Evolutionary conservation across 179 eudicot species (phyloP).

Genomic region (Silene vulgaris): DNA sequence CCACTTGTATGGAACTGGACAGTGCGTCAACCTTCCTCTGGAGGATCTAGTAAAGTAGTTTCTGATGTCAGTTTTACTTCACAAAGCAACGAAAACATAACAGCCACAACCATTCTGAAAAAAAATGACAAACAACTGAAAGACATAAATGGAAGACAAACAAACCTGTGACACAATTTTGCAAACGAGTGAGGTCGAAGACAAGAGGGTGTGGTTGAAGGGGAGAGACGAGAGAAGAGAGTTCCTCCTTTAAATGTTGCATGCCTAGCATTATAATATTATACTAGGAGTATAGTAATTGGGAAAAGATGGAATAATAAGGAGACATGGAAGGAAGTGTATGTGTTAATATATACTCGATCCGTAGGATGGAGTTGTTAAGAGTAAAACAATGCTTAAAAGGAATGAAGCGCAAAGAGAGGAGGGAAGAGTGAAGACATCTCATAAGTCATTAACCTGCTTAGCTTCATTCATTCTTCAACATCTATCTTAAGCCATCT

Average conservation of each 20-base stretch:
- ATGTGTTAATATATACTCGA: no score
- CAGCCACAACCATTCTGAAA: background rate
- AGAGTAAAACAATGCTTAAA: slow-evolving; percentile 23
- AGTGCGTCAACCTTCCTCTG: slow-evolving; percentile 70
- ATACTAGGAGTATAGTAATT: no score
- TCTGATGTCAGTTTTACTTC: background rate
- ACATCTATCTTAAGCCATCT: slow-evolving; percentile 35
- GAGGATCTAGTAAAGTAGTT: slow-evolving; percentile 44
- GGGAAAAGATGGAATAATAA: background rate
- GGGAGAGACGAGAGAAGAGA: slow-evolving; percentile 22
- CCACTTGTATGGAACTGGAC: slow-evolving; percentile 61
- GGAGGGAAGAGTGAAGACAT: slow-evolving; percentile 10
- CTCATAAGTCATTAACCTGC: background rate
- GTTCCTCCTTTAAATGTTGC: slow-evolving; percentile 28
- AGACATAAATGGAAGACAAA: background rate
- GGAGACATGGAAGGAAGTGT: no score
- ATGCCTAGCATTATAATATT: slow-evolving; percentile 25
- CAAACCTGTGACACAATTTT: slow-evolving; percentile 73
- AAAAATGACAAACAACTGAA: background rate
- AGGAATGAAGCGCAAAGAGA: slow-evolving; percentile 49
- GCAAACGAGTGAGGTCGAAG: slow-evolving; percentile 63
- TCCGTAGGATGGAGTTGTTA: no score
- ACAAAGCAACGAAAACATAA: background rate
- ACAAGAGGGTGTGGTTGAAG: slow-evolving; percentile 58
- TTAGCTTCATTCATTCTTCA: background rate